Base-by-base conservation (phyloP, 352 stramenopile genomes). In the Phytophthora aleatoria region DNA sequence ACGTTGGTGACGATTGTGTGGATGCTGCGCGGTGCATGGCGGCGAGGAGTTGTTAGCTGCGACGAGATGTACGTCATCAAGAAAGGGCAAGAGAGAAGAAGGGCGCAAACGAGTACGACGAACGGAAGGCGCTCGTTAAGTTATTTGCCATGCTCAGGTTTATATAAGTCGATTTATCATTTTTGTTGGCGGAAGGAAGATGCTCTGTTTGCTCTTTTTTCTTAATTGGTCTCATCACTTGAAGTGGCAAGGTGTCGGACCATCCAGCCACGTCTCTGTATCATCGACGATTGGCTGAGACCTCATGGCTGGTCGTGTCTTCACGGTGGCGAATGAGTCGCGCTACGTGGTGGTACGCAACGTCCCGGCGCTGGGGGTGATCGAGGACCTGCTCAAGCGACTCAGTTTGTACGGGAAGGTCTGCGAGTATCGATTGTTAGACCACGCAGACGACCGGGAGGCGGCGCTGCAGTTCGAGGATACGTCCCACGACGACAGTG, bases 331-430 rank as follows among this genome's bases (percentile, higher is more conserved):
- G n/a, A 71, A 64, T 49, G 81, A 90, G 55, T 90, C 79, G 7
- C 70, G 79, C 39, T 89, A 74, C 57, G 47, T 90, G 20, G 52
- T 89, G 28, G 75, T 90, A 51, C 75, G 75, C 70, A 90, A 90
- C 62, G 64, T 90, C 24, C 81, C 81, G 26, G 71, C 81, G 41
- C 67, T 90, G 3, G 79, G 77, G 15, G 79, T 84, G 41, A 73
- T 81, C 33, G 70, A 84, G 13, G 79, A 89, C 39, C 77, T 90
- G 47, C 65, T 87, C 12, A 71, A 74, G 54, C 71, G 76, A 20
- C 67, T 88, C 44, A 80, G 77, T 61, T 62, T 81, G 3, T 90
- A 86, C 50, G 79, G 81, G 43, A 67, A 69, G 20, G 57, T 90
- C 15, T 76, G 69, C 54, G 77, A 81, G 48, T 77, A 83, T 61